phyloP scores from a whole-genome alignment of 148 eudicot genomes.

The Nyssa sinensis region DNA sequence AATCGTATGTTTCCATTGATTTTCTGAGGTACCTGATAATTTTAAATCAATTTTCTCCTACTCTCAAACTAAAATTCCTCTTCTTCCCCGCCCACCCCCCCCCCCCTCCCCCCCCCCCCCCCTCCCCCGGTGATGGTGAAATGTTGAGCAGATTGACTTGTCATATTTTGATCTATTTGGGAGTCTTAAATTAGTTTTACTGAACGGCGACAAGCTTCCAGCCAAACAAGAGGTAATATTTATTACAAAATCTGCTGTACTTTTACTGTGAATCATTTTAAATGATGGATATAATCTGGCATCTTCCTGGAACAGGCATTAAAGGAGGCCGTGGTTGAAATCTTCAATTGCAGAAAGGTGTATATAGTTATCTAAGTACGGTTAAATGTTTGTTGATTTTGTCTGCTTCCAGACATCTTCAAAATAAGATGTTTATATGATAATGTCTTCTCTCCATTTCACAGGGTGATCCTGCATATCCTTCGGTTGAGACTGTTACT shows the following conservation, averaged over 20 bases:
- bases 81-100: no score
- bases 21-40: not conserved
- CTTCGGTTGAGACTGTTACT: slow-evolving; percentile 32
- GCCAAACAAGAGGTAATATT: slow-evolving; percentile 42
- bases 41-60: not conserved
- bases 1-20: no score
- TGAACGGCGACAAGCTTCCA: slow-evolving; percentile 37
- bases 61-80: not conserved
- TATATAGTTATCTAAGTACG: not conserved
- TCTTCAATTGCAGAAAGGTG: slow-evolving; percentile 47
- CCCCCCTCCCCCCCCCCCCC: no score
- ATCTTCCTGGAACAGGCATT: slow-evolving; percentile 30
- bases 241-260: not conserved
- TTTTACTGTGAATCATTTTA: not conserved
- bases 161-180: slow-evolving; percentile 50
- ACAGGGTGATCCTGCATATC: slow-evolving; percentile 26
- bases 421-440: not conserved
- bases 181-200: slow-evolving; percentile 49
- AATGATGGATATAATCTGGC: slow-evolving; percentile 6
- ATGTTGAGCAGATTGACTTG: slow-evolving; percentile 40
- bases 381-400: no score
- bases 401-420: not conserved
- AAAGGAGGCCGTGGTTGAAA: slow-evolving; percentile 43
- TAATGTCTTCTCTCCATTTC: slow-evolving; percentile 6
- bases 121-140: slow-evolving; percentile 10